Evolutionary conservation across 2,329 filamentous ascomycete genomes (phyloP), one percentile per base, ranked within the genome.

Genomic region (Nothophoma quercina): DNA sequence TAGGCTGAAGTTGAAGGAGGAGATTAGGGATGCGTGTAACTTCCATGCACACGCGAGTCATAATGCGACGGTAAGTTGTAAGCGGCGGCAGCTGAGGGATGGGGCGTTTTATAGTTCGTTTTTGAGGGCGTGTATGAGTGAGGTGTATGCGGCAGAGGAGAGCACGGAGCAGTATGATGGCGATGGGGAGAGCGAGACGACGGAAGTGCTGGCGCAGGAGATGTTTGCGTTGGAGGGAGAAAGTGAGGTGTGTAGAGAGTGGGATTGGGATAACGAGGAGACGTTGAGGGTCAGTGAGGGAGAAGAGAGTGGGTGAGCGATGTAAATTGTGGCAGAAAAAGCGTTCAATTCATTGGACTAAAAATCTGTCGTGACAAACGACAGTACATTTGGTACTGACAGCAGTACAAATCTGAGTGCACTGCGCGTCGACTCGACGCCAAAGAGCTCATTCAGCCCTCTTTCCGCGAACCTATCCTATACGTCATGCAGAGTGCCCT

Each of bases 171-270:
- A 55, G 32, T 50, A 36, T 30, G 51, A 55, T 33, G 51, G 51
- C n/a, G 51, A 55, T 33, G 51, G 51, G 12, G 51, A 55, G 51
- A 55, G 51, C n/a, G 51, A 49, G 34, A 55, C 51, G 18, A 55
- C 51, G 0, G 51, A 55, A 25, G 51, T 55, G 10, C 7, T 55
- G 40, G 39, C 44, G 51, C 44, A 49, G 29, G 51, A 55, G 29
- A 55, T 55, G 51, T 45, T 55, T 40, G 51, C 51, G 45, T 18
- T 55, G 28, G 51, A 55, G 35, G 51, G 40, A 1, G 44, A 55
- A 30, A 50, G 39, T 13, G 51, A 55, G 29, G 40, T 55, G 8
- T 55, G 43, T 7, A 26, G 51, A 3, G 51, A 45, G 39, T 49
- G 44, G 44, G 51, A 55, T 28, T 55, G 51, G 51, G 51, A 55